Conservation (phyloP, 352 stramenopile genomes). For the Phytophthora chlamydospora region DNA sequence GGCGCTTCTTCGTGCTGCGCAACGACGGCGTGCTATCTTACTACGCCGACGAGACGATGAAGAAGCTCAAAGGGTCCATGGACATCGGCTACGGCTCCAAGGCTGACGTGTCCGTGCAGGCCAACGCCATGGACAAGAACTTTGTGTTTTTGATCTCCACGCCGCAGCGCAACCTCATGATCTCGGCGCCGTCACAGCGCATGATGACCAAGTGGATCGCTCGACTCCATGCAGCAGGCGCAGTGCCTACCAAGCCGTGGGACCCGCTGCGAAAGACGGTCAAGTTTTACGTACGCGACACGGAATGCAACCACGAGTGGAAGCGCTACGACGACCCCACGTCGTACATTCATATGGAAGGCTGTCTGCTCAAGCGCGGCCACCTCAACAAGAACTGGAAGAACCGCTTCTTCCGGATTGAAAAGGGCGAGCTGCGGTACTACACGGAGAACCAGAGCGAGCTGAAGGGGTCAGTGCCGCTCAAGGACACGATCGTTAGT, state of each 20-base stretch:
- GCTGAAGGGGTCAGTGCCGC: constrained; percentile 68
- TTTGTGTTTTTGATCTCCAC: constrained; percentile 86
- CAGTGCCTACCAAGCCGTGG: constrained; percentile 69
- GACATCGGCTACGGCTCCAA: constrained; percentile 73
- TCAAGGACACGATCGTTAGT: constrained; percentile 86
- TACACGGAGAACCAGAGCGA: constrained; percentile 84
- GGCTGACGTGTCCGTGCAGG: constrained; percentile 83
- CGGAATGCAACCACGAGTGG: constrained; percentile 80
- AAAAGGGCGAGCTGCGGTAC: constrained; percentile 80
- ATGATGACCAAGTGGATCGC: constrained; percentile 88
- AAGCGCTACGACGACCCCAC: constrained; percentile 87
- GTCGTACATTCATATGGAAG: constrained; percentile 89
- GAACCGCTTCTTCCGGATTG: constrained; percentile 89
- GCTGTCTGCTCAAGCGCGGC: constrained; percentile 79
- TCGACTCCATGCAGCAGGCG: constrained; percentile 72
- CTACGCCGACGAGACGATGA: constrained; percentile 75
- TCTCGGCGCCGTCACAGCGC: constrained; percentile 73
- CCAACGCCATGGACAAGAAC: constrained; percentile 81
- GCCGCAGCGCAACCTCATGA: constrained; percentile 79
- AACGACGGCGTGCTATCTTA: constrained; percentile 84
- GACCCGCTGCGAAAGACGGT: constrained; percentile 83
- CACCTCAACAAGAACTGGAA: constrained; percentile 91
- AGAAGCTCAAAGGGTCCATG: constrained; percentile 82
- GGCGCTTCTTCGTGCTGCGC: constrained; percentile 87
- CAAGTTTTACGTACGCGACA: constrained; percentile 80